These are phyloP conservation scores for Fraxinus excelsior DNA, from an alignment of 257 asterid species.

Conservation along the genomic window DNA sequence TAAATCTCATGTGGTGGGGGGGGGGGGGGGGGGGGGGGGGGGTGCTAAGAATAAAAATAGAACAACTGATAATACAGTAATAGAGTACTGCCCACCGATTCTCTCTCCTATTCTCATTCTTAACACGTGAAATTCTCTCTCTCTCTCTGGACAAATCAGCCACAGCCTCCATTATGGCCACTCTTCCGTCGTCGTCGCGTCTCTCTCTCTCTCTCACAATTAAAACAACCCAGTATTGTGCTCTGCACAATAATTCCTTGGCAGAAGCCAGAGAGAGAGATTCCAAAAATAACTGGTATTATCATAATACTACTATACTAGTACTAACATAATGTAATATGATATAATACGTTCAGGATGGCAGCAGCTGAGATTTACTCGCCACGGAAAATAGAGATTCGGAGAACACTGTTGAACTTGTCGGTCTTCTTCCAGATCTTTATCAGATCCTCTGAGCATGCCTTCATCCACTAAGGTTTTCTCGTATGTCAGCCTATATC, in stretches of 20 bases:
- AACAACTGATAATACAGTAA: too few species aligned
- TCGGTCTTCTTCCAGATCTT: constrained; percentile 81
- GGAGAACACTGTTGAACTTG: constrained; percentile 86
- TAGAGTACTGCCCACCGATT: too few species aligned
- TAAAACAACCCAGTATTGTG: too few species aligned
- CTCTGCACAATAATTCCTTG: too few species aligned
- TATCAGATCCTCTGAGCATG: constrained; percentile 81
- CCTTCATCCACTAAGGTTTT: constrained; percentile 51
- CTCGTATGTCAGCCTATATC: constrained; percentile 60
- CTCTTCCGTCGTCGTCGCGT: neutral
- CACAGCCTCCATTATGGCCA: neutral
- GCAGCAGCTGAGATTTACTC: constrained; percentile 77
- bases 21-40: too few species aligned
- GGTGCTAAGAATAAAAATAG: too few species aligned
- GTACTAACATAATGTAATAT: too few species aligned
- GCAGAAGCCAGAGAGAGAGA: too few species aligned
- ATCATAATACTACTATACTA: too few species aligned
- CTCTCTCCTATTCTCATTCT: too few species aligned
- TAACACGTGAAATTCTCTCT: too few species aligned
- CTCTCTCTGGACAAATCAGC: neutral
- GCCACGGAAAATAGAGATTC: constrained; percentile 72
- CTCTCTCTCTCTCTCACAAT: neutral
- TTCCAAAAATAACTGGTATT: neutral
- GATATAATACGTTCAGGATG: constrained; percentile 30
- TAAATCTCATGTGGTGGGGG: too few species aligned